Evolutionary conservation across 2,329 filamentous ascomycete genomes (phyloP).

Genomic region (Alternaria triticina): DNA sequence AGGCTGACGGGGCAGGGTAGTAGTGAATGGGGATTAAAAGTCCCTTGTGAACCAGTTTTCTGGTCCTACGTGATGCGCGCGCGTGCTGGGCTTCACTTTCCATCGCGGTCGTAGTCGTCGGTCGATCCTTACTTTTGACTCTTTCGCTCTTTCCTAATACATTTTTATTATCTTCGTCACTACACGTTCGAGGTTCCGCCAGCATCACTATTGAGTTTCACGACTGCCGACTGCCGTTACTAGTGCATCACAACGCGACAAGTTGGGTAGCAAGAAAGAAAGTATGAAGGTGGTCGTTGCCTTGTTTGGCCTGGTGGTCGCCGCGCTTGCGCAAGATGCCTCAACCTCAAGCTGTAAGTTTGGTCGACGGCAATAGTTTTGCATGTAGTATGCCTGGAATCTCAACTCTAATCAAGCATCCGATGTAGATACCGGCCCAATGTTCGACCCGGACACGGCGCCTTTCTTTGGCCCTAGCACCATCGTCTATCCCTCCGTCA

Average conservation of each 20-base stretch:
- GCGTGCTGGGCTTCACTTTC: background rate
- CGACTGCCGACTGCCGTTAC: background rate
- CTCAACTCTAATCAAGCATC: background rate
- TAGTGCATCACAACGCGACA: background rate
- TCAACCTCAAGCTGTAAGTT: conserved; percentile 7
- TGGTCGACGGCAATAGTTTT: background rate
- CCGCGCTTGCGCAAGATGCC: conserved; percentile 7
- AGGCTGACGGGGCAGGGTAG: background rate
- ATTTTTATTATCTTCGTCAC: background rate
- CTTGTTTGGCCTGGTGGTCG: conserved; percentile 1
- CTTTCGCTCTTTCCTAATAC: background rate
- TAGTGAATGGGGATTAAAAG: background rate
- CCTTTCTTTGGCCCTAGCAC: conserved; percentile 22
- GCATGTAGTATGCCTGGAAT: background rate
- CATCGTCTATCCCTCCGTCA: conserved; percentile 23
- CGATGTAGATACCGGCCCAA: conserved; percentile 22
- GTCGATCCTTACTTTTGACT: conserved; percentile 1
- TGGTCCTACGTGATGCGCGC: background rate
- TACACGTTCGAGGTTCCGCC: background rate
- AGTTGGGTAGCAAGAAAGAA: background rate
- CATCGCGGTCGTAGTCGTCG: background rate
- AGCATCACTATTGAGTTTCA: background rate
- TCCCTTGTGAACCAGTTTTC: background rate
- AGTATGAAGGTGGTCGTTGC: conserved; percentile 6
- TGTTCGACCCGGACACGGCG: conserved; percentile 26